These are phyloP conservation scores for Sabuloglossum arenarium DNA, from an alignment of 495 filamentous ascomycete species.

Conservation along the genomic window DNA sequence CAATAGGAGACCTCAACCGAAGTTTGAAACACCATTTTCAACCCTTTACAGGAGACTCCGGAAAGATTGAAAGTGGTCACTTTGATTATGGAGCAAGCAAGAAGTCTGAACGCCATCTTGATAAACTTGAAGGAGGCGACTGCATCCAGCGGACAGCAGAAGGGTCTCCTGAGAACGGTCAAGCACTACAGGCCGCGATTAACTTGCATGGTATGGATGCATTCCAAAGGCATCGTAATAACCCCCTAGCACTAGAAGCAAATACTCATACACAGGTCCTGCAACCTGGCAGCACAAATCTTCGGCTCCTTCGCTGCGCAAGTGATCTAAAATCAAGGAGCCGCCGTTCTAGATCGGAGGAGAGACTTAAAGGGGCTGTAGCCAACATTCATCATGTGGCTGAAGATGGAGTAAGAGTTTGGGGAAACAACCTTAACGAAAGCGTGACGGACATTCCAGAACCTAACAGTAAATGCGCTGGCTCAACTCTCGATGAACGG, in stretches of 20 bases:
- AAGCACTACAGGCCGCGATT: background rate
- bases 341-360: slow-evolving; percentile 17
- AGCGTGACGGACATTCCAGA: background rate
- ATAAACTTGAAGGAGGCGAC: background rate
- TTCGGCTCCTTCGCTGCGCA: background rate
- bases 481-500: background rate
- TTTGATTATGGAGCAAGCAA: too few species aligned
- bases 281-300: background rate
- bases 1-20: background rate
- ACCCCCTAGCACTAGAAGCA: background rate
- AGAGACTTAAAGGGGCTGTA: slow-evolving; percentile 13
- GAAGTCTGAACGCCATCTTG: background rate
- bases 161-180: background rate
- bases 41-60: background rate
- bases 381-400: slow-evolving; percentile 1
- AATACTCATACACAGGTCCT: background rate
- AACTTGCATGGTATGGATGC: background rate
- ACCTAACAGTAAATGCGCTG: background rate
- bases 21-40: background rate
- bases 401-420: slow-evolving; percentile 1
- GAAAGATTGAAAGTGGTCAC: background rate
- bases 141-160: background rate
- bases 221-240: background rate
- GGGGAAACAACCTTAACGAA: background rate
- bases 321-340: background rate